Evolutionary conservation across 2,329 filamentous ascomycete species (phyloP).

Genomic region (Hypoxylon sp.): DNA sequence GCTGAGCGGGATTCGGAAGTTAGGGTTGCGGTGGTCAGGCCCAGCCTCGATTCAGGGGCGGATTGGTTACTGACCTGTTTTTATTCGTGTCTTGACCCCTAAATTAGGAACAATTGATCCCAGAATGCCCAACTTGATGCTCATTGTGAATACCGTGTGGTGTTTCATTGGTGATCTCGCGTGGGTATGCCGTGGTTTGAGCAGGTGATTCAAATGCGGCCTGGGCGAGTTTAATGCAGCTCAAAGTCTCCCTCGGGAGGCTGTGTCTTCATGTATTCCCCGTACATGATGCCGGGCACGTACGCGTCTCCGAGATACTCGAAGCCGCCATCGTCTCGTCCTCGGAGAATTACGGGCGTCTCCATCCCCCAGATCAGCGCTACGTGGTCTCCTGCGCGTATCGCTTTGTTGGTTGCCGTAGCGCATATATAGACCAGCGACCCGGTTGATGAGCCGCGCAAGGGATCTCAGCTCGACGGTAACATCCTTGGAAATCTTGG

Average conservation of each 20-base stretch:
- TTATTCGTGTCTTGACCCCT: too few species aligned
- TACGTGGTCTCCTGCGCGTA: background rate
- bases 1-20: background rate
- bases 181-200: too few species aligned
- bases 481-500: background rate
- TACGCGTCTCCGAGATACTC: background rate
- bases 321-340: background rate
- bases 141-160: too few species aligned
- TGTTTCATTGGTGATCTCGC: too few species aligned
- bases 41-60: too few species aligned
- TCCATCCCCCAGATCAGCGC: background rate
- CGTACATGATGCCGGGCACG: background rate
- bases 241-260: background rate
- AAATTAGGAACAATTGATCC: too few species aligned
- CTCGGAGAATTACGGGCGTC: background rate
- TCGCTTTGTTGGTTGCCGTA: background rate
- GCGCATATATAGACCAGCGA: background rate
- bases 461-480: background rate
- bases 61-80: too few species aligned
- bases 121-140: too few species aligned
- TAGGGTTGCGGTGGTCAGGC: background rate
- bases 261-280: background rate
- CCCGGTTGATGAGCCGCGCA: background rate
- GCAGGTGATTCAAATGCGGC: too few species aligned
- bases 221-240: background rate